Conservation (phyloP, 495 filamentous ascomycete genomes). For the Hypoxylon cercidicola region DNA sequence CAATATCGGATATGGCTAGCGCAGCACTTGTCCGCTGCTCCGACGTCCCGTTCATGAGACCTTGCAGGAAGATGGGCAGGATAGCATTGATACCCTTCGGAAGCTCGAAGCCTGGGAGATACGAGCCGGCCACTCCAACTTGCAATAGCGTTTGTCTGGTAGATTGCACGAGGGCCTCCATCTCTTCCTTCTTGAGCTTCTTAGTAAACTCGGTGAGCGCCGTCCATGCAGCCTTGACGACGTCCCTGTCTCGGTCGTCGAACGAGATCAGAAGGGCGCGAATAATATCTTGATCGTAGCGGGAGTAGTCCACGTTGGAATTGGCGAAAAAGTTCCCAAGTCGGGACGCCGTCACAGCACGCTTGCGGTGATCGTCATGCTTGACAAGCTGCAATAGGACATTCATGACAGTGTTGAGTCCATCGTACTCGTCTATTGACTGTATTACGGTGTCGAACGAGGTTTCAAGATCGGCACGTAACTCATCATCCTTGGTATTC, state of each 20-base stretch:
- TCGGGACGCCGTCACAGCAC: conserved; percentile 78
- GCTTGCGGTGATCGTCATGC: conserved; percentile 88
- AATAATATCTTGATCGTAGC: conserved; percentile 95
- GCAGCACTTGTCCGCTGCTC: conserved; percentile 94
- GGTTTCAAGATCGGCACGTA: conserved; percentile 75
- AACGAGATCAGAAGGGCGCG: conserved; percentile 89
- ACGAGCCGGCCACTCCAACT: conserved; percentile 85
- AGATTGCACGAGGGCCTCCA: conserved; percentile 91
- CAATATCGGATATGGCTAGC: conserved; percentile 92
- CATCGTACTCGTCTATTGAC: conserved; percentile 96
- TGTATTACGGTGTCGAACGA: conserved; percentile 89
- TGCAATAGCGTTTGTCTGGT: conserved; percentile 85
- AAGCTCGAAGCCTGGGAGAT: conserved; percentile 88
- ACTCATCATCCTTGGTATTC: conserved; percentile 75
- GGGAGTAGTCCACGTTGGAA: conserved; percentile 85
- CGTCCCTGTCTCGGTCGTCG: conserved; percentile 82
- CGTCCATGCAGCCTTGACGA: conserved; percentile 92
- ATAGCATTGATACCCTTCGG: conserved; percentile 98
- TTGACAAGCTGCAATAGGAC: conserved; percentile 87
- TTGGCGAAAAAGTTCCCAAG: conserved; percentile 88
- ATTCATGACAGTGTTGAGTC: conserved; percentile 93
- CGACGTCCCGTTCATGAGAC: conserved; percentile 91
- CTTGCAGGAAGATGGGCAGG: conserved; percentile 95
- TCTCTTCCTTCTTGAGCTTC: conserved; percentile 93
- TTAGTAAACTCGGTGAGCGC: conserved; percentile 89